Base-by-base conservation (phyloP, 441 rosid genomes). In the Manihot esculenta region DNA sequence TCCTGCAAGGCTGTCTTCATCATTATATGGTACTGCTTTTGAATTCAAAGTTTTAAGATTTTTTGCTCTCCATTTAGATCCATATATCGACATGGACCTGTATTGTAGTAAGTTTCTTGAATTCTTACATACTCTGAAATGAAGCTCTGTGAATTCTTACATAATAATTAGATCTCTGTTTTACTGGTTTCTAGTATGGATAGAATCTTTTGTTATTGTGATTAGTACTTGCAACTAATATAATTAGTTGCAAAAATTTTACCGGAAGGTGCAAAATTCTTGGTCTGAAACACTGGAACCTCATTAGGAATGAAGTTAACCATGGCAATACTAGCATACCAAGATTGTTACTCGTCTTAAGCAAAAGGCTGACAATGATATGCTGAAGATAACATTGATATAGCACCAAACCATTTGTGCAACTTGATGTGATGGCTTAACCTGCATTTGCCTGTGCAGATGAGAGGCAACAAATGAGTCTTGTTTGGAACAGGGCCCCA, bases 391-490 rank as follows among this genome's bases (percentile, higher is more conserved):
- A 45, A 26, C 11, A 44, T 24, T 33, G 45, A 18, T 50, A 49
- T n/a, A 35, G 38, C 66, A 10, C 54, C 10, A 5, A 49, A 4
- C 41, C 42, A 70, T 72, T 49, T 64, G 47, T 66, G 72, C 58
- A 58, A 48, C n/a, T 47, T 72, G 69, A 77, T 68, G 45, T 70
- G 47, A 55, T 47, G 66, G 75, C 70, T 50, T 70, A 42, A 50
- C 48, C 68, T 68, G 57, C 66, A 35, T 72, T 65, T 71, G 21
- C 27, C 48, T 76, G 56, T 79, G 72, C 84, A 89, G 97, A 84
- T 86, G 89, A 83, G 76, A 83, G 85, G 84, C 90, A 78, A 55
- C 88, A 80, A 56, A 79, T 83, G 85, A 77, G 73, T 74, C 76
- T 81, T 71, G 81, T 74, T 50, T 83, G 91, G 87, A 77, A 83